Base-by-base conservation (phyloP, 139 green algal genomes). In the Chlamydomonas urium region DNA sequence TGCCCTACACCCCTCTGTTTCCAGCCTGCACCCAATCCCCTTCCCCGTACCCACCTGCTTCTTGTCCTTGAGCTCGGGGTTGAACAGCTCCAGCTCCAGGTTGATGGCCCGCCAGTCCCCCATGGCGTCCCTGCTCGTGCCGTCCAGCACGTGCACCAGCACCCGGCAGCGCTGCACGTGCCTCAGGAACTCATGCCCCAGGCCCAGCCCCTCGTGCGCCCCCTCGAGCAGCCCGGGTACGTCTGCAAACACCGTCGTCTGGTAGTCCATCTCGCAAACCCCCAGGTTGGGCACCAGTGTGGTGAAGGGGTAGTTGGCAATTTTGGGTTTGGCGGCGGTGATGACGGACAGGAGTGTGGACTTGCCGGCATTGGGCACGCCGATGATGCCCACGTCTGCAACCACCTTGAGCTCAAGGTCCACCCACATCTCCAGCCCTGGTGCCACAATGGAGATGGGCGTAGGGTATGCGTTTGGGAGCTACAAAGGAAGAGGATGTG, bases 241-340 rank as follows among this genome's bases (percentile, higher is more conserved):
- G 57, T 63, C 53, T 63, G 60, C 60, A 67, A 67, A 67, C 50
- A 79, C 66, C 1, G 73, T 79, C 1, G 73, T 79, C 32, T 32
- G 24, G 71, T 86, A 96, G 79, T 97, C 92, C 63, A 91, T 77
- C 69, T 93, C 86, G 74, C 91, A 97, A 4, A 98, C 92, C 0
- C 95, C 96, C 34, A 99, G 86, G 81, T 99, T 98, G 50, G 96
- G 96, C 50, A 93, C 82, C 23, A 99, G 88, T 19, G 96, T 99
- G 6, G 96, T 99, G 85, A 99, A 99, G 32, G 94, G 93, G 80
- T 99, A 99, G 79, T 92, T 83, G 24, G 93, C 96, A 35, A 99
- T 90, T 82, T 97, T 97, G 63, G 93, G 93, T 58, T 77, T 78
- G 2, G 93, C 93, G 6, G 86, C 84, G 21, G 82, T 91, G 14